Base-by-base conservation (phyloP, 768 basidiomycete genomes). In the Agrocybe pediades region DNA sequence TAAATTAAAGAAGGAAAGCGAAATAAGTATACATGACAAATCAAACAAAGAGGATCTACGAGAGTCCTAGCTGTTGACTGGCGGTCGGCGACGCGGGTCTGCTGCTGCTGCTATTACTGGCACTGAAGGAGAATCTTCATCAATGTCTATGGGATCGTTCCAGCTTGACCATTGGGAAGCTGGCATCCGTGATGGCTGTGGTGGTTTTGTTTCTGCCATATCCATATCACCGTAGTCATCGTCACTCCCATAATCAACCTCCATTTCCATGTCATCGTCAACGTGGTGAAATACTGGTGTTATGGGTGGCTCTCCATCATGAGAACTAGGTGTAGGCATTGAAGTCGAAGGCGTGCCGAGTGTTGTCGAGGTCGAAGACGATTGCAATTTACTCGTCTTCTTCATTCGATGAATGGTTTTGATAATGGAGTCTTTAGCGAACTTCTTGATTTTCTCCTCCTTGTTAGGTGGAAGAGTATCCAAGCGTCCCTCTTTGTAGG, bases 401-500 rank as follows among this genome's bases (percentile, higher is more conserved):
- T 86, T 84, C 43, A 87, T 69, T 62, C 83, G 88, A 30, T 82
- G 82, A 16, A 91, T 69, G 9, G 95, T 73, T 71, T 96, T 97
- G 51, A 80, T 73, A 51, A 95, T 86, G 68, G 92, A 98, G 40
- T 97, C 93, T 69, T 96, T 94, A 27, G 88, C 78, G 65, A 95
- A 98, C 65, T 90, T 88, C 71, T 93, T 96, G 69, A 98, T 94
- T 73, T 98, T 98, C 41, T 67, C 63, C 19, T 81, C 74, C 67
- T 98, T 98, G 59, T 98, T 95, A 3, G 95, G 90, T 2, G 91
- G 86, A 20, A 98, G 79, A 2, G 80, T 36, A 2, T 93, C 90
- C 13, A 96, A 78, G 49, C 81, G 81, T 17, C 81, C 80, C n/a
- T 88, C 85, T 52, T 78, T 81, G 65, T 89, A 98, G 40, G 82